Base-by-base conservation (phyloP, 495 filamentous ascomycete species). In the Xylaria intraflava region DNA sequence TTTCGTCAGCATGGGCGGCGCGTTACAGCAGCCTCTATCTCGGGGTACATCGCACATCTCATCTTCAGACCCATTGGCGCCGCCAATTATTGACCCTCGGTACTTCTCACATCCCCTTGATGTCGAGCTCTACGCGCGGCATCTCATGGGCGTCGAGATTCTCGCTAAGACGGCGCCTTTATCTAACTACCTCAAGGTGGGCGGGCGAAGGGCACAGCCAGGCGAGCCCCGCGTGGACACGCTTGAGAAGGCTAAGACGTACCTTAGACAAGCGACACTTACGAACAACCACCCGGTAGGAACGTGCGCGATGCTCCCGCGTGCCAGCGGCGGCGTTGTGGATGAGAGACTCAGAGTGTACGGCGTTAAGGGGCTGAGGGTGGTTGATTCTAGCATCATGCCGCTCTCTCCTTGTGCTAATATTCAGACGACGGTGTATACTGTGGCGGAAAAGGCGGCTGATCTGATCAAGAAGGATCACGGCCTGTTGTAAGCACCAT, bases 391-490 rank as follows among this genome's bases (percentile, higher is more conserved):
- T 0, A 77, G 74, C 48, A 61, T 82, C 3, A 70, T 82, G 48
- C 77, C 79, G 11, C 58, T 75, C 24, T 69, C 73, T 52, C 66
- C 76, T 14, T 70, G 72, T 41, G 74, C 71, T 5, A 76, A 83
- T 62, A 61, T 76, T 40, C 64, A 74, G 39, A 69, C 65, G 10
- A 76, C 72, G 5, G 73, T 81, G 2, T 83, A 80, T 65, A 78
- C 76, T 7, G 68, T 82, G 58, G 78, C 72, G 7, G 80, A 83
- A 66, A 79, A 75, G 57, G 80, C 65, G 4, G 75, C 78, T 8
- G 66, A 71, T 47, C 52, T 83, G 57, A 78, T 70, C 49, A 26
- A 70, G 58, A 48, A 66, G 49, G 56, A 73, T 27, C 47, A 36
- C 9, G 56, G 64, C 17, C n/a, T n/a, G n/a, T n/a, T n/a, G n/a